Evolutionary conservation across 225 moss, liverwort and hornwort species (phyloP).

Genomic region (Polytrichum commune): DNA sequence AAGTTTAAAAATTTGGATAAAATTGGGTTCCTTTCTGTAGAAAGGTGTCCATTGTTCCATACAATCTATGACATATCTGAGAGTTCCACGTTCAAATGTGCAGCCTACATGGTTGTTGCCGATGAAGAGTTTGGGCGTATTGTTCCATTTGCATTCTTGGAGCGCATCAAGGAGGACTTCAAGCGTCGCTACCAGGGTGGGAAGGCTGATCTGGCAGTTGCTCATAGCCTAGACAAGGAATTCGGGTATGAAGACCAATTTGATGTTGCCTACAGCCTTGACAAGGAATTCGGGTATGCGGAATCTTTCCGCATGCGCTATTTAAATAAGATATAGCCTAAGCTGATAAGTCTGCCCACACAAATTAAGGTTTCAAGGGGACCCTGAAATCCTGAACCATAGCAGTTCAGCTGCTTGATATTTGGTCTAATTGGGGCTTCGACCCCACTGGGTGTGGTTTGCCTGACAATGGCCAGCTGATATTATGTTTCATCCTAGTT

Average conservation of each 20-base stretch:
- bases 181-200: slow-evolving; percentile 37
- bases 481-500: too few species aligned
- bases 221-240: slow-evolving; percentile 23
- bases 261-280: slow-evolving; percentile 18
- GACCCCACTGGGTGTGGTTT: too few species aligned
- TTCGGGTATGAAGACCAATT: slow-evolving; percentile 27
- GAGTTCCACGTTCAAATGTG: not conserved
- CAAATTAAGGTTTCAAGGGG: too few species aligned
- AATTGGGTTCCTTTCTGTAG: too few species aligned
- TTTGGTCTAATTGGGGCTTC: too few species aligned
- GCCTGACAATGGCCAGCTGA: too few species aligned
- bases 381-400: too few species aligned
- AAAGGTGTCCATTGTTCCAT: not conserved
- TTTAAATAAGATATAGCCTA: not conserved
- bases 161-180: slow-evolving; percentile 47
- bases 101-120: slow-evolving; percentile 41
- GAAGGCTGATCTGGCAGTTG: slow-evolving; percentile 25
- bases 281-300: slow-evolving; percentile 10
- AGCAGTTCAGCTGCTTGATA: too few species aligned
- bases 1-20: too few species aligned
- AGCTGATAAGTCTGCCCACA: too few species aligned
- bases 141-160: slow-evolving; percentile 45
- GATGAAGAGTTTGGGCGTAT: slow-evolving; percentile 47
- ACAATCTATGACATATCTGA: not conserved
- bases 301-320: slow-evolving; percentile 14